Base-by-base conservation (phyloP, 352 stramenopile genomes). In the Pythium phragmitis region DNA sequence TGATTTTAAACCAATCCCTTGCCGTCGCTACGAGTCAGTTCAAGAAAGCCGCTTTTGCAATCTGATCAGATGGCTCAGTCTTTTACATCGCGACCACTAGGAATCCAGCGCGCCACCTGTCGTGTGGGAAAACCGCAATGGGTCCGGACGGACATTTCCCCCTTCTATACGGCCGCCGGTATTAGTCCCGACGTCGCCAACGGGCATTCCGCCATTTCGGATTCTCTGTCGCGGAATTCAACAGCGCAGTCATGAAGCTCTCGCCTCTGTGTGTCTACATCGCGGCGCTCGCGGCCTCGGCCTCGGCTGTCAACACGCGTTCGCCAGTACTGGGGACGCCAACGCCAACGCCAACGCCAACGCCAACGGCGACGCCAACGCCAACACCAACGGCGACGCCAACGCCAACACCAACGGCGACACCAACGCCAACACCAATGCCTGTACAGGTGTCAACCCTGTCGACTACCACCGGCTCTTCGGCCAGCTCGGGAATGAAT, bases 31-130 rank as follows among this genome's bases (percentile, higher is more conserved):
- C 43, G 52, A 67, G 60, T 61, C 60, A 67, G 60, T 61, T 57
- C 34, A 60, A 67, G 59, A 30, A 49, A 23, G 30, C 33, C 43
- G 30, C 28, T 28, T 46, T 48, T n/a, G 26, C 45, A 34, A 23
- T 19, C 45, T 42, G 19, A 51, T 34, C 62, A 68, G 52, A 56
- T 67, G 60, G 60, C 51, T 67, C 60, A 61, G 43, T 56, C 23
- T 54, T 57, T 30, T 51, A 53, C 50, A 47, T 39, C 13, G 34
- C 46, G 4, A 37, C 14, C 17, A 13, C 5, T 17, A 33, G n/a
- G 9, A 45, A 60, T 66, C 39, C 51, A 33, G 41, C 14, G 28
- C 57, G 21, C 58, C 47, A 57, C 48, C n/a, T 57, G 58, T 17
- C 47, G 39, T 16, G 2, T 41, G 49, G 28, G 46, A 56, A 48